A percentile compares a stretch with the other conserved stretches of the same genome.
phyloP scores from a whole-genome alignment of 768 basidiomycete genomes.

The Exidia glandulosa region DNA sequence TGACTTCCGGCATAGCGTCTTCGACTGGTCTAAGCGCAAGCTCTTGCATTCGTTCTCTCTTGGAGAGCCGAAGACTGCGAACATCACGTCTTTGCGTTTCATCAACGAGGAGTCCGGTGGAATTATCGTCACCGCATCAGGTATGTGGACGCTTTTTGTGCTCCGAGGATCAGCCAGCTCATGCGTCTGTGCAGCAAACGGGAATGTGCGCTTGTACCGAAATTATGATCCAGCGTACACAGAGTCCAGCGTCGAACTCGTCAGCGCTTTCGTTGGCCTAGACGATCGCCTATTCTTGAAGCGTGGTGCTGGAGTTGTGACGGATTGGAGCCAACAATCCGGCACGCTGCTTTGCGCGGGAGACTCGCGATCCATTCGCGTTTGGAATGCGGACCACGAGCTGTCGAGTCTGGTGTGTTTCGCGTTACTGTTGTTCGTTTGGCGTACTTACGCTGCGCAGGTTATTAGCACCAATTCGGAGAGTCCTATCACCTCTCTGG shows the following conservation, averaged over 20 bases:
- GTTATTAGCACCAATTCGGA: constrained; percentile 85
- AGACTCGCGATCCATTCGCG: constrained; percentile 75
- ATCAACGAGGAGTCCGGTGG: constrained; percentile 95
- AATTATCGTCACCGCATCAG: constrained; percentile 76
- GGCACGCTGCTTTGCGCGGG: constrained; percentile 85
- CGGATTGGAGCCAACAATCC: constrained; percentile 86
- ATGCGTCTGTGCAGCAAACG: constrained; percentile 74
- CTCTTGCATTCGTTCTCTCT: constrained; percentile 80
- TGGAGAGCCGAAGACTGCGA: constrained; percentile 70
- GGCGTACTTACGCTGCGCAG: constrained; percentile 27
- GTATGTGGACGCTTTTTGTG: constrained; percentile 29
- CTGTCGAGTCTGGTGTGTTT: constrained; percentile 53
- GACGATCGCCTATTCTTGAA: constrained; percentile 46
- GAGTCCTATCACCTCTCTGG: constrained; percentile 78
- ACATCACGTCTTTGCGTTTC: constrained; percentile 79
- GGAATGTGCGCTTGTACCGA: constrained; percentile 81
- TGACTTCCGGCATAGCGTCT: constrained; percentile 48
- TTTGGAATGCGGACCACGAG: constrained; percentile 95
- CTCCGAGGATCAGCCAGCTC: background rate
- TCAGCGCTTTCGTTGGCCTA: constrained; percentile 85
- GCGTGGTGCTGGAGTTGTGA: constrained; percentile 75
- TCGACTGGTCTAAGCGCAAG: constrained; percentile 84
- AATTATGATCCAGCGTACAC: constrained; percentile 69
- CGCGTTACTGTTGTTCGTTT: background rate
- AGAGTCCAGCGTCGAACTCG: constrained; percentile 73